Base-by-base conservation (phyloP, 768 basidiomycete genomes). In the Boletus edulis region DNA sequence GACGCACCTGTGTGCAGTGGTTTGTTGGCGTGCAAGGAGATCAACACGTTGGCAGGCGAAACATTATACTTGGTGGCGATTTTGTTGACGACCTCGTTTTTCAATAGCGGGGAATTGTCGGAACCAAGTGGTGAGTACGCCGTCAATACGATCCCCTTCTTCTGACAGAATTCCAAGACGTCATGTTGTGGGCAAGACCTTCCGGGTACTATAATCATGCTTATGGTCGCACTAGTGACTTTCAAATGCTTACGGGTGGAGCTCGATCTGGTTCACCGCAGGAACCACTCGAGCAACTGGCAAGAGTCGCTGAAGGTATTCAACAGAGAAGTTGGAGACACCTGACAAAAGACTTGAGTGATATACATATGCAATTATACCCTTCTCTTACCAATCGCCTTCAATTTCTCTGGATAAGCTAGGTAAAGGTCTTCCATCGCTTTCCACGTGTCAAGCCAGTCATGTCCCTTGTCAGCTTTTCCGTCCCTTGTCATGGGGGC, bases 61-160 rank as follows among this genome's bases (percentile, higher is more conserved):
- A 85, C 84, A 10, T 65, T 62, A 71, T 90, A 72, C 66, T 83
- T 84, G 52, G 77, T 72, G 2, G 89, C 88, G 41, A 93, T 76
- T 70, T 77, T 78, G 53, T 71, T 70, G 46, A 92, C 82, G 31
- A 81, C 72, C 14, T 76, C 74, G 67, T 91, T 83, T 45, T 72
- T 70, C 58, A 86, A 74, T 20, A 92, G 78, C 15, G 87, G 89
- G 0, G 87, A 84, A 62, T 80, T 76, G 60, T 85, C 79, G 15
- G 85, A 88, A 51, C 86, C 91, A 3, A 93, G 80, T 11, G 90
- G 87, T 1, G 87, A 92, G 75, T 91, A 93, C 8, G 89, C 87
- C 18, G 89, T 86, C 54, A 89, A 64, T 12, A 79, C 73, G 63
- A 94, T 91, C 39, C 85, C 86, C 63, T 85, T 83, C 46, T 68